Base-by-base conservation (phyloP, 208 protist genomes). In the Strigomonas oncopelti region DNA sequence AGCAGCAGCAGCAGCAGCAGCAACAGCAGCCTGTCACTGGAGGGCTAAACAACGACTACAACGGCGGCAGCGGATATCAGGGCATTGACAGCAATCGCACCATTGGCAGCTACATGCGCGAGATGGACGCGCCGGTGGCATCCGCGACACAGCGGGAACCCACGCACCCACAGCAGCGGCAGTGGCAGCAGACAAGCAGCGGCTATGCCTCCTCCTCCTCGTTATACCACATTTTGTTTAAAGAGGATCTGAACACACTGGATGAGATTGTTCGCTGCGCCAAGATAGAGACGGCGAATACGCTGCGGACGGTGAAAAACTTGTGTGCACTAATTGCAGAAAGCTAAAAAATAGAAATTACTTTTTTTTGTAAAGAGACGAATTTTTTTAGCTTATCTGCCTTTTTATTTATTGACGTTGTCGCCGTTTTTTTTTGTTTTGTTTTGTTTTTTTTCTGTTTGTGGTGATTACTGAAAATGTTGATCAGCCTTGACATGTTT, bases 281-380 rank as follows among this genome's bases (percentile, higher is more conserved):
- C 32, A 95, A 91, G 66, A 85, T 95, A 53, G 76, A 81, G 27
- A 83, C 92, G 7, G 86, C 86, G 29, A 95, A 95, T 60, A 83
- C 86, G 11, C 62, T 90, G 34, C 82, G 81, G 24, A 78, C 81
- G 1, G 76, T 80, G 25, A 79, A 69, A 24, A 59, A 58, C 62
- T 24, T 66, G 24, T 60, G 38, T 28, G 14, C 32, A 54, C 16
- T 20, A 5, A 63, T 27, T 65, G 13, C 34, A 14, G 46, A 54
- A 54, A 22, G 11, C n/a, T 64, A 11, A 34, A 46, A 46, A 38
- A 61, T 34, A 32, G 18, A 34, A 61, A 22, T 42, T 22, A 61
- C 8, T 28, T 48, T 61, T 28, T 34, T 14, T 18, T 45, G 45
- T 22, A 61, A 45, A 45, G 2, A 46, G 25, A 61, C 24, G 36